A percentile compares a stretch with the other conserved stretches of the same genome.
Evolutionary conservation across 257 asterid genomes (phyloP).

Genomic region (Gardenia jasminoides): DNA sequence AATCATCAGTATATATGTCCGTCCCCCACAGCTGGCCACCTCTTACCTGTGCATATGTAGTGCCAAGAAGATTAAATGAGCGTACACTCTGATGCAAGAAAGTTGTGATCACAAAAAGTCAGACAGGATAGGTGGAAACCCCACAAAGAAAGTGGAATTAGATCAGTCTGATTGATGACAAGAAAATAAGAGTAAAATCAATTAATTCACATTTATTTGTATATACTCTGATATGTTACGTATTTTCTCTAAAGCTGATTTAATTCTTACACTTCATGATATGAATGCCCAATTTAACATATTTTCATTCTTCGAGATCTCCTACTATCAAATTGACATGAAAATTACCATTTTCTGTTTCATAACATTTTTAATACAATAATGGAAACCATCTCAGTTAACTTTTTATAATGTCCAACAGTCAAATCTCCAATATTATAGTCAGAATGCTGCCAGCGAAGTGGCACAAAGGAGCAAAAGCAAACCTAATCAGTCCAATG

Average conservation of each 20-base stretch:
- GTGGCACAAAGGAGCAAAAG: not conserved
- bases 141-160: not conserved
- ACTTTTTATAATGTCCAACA: not conserved
- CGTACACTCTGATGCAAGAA: constrained; percentile 12
- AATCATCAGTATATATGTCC: constrained; percentile 92
- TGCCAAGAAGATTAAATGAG: constrained; percentile 21
- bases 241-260: not conserved
- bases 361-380: not conserved
- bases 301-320: not conserved
- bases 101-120: constrained; percentile 1
- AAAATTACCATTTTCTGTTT: not conserved
- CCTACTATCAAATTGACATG: not conserved
- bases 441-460: not conserved
- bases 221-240: not conserved
- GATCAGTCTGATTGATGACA: not conserved
- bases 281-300: not conserved
- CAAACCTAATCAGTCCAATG: not conserved
- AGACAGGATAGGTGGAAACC: not conserved
- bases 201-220: not conserved
- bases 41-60: constrained; percentile 66
- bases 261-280: no score
- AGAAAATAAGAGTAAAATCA: not conserved
- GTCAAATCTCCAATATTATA: constrained; percentile 1
- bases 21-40: constrained; percentile 99
- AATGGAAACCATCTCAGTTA: no score